Conservation (phyloP, 176 grass and related monocot species). For the Melocanna baccifera region DNA sequence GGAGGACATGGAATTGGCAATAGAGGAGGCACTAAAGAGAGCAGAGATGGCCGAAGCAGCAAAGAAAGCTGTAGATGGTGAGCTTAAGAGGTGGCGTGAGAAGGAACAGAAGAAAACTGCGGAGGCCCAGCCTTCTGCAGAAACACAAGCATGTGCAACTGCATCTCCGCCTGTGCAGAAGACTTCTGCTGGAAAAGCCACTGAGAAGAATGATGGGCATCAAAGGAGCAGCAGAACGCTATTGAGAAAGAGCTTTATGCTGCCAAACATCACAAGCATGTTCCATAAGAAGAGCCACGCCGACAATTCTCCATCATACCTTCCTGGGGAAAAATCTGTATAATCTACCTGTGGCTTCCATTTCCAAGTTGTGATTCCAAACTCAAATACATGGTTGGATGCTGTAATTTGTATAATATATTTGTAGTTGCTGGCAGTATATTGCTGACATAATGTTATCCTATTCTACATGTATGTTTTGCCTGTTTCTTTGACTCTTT, state of each 20-base stretch:
- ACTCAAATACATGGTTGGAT: constrained; percentile 17
- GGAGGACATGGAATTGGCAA: constrained; percentile 85
- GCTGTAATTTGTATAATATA: constrained; percentile 36
- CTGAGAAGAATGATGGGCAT: constrained; percentile 51
- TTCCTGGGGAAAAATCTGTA: constrained; percentile 55
- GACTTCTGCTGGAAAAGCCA: constrained; percentile 36
- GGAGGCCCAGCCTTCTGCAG: constrained; percentile 49
- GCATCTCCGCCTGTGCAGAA: constrained; percentile 31
- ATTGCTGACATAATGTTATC: constrained; percentile 12
- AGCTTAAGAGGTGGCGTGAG: constrained; percentile 83
- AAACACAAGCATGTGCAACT: constrained; percentile 36
- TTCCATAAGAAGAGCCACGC: constrained; percentile 67
- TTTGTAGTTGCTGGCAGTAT: constrained; percentile 21
- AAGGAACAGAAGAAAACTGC: constrained; percentile 71
- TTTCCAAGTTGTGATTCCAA: constrained; percentile 31
- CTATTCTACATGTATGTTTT: not conserved
- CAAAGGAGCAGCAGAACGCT: constrained; percentile 35
- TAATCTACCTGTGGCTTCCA: constrained; percentile 34
- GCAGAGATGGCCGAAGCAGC: constrained; percentile 94
- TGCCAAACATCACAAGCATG: constrained; percentile 66
- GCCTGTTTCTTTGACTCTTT: not conserved
- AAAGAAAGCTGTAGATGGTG: constrained; percentile 88
- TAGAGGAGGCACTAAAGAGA: constrained; percentile 81
- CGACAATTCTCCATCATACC: constrained; percentile 53
- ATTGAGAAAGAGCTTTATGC: constrained; percentile 64